Evolutionary conservation across 257 asterid genomes (phyloP).

Genomic region (Solanum sparsipilum): DNA sequence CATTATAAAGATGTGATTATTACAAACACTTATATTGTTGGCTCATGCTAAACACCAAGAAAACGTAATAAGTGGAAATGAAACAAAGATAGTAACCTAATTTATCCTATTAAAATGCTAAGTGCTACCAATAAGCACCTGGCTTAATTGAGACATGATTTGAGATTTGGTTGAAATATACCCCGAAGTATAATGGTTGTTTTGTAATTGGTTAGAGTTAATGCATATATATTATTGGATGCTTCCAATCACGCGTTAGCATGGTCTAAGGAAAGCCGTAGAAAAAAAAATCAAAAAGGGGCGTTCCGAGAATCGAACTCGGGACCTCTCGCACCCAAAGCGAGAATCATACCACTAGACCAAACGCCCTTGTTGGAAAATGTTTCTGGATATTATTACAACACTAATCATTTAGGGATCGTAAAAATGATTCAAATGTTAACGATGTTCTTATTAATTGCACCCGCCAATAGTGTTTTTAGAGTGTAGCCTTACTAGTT

Average conservation of each 20-base stretch:
- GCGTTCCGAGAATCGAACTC: constrained; percentile 83
- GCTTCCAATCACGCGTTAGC: not conserved
- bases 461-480: not conserved
- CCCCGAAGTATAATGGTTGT: not conserved
- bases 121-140: not conserved
- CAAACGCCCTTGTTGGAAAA: constrained; percentile 36
- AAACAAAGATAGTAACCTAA: not conserved
- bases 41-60: not conserved
- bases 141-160: not conserved
- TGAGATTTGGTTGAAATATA: not conserved
- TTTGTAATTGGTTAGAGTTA: not conserved
- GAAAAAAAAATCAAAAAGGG: constrained; percentile 12
- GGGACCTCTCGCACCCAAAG: constrained; percentile 88
- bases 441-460: not conserved
- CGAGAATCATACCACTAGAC: constrained; percentile 90
- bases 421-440: not conserved
- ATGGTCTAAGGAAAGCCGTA: not conserved
- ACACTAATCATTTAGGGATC: not conserved
- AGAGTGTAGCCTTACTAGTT: not conserved
- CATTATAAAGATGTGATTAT: not conserved
- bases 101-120: not conserved
- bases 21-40: not conserved
- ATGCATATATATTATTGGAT: not conserved
- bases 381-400: not conserved
- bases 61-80: not conserved